Conservation (phyloP, 2,329 filamentous ascomycete genomes). For the Clonostachys solani region DNA sequence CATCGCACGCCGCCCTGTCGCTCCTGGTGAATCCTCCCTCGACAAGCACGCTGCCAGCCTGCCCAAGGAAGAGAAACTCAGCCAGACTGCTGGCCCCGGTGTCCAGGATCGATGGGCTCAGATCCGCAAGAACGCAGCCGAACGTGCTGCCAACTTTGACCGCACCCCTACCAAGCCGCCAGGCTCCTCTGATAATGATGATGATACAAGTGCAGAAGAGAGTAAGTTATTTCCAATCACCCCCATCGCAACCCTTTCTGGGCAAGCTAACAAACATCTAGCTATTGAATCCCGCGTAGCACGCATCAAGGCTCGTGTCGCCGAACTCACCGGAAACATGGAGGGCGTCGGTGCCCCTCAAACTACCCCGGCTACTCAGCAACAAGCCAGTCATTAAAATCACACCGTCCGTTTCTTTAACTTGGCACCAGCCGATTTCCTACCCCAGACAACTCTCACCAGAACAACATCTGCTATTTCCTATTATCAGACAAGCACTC, state of each 20-base stretch:
- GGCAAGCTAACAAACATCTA: constrained; percentile 31
- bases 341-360: constrained; percentile 44
- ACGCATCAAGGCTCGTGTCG: constrained; percentile 95
- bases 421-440: too few relatives aligned
- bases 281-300: constrained; percentile 95
- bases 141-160: constrained; percentile 52
- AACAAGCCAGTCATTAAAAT: too few relatives aligned
- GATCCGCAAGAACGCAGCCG: constrained; percentile 90
- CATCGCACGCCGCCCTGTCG: constrained; percentile 36
- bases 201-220: constrained; percentile 15
- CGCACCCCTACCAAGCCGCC: constrained; percentile 51
- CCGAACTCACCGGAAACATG: constrained; percentile 85
- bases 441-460: too few relatives aligned
- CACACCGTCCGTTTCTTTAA: too few relatives aligned
- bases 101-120: constrained; percentile 85
- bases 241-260: not conserved
- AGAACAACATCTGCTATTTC: too few relatives aligned
- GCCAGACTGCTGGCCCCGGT: constrained; percentile 22
- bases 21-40: constrained; percentile 2
- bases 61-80: constrained; percentile 34
- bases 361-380: too few relatives aligned
- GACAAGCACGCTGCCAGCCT: constrained; percentile 15
- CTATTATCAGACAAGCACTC: too few relatives aligned
- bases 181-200: constrained; percentile 1
- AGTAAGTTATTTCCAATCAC: constrained; percentile 17